Base-by-base conservation (phyloP, 345 rosid genomes). In the Cochlearia excelsa region DNA sequence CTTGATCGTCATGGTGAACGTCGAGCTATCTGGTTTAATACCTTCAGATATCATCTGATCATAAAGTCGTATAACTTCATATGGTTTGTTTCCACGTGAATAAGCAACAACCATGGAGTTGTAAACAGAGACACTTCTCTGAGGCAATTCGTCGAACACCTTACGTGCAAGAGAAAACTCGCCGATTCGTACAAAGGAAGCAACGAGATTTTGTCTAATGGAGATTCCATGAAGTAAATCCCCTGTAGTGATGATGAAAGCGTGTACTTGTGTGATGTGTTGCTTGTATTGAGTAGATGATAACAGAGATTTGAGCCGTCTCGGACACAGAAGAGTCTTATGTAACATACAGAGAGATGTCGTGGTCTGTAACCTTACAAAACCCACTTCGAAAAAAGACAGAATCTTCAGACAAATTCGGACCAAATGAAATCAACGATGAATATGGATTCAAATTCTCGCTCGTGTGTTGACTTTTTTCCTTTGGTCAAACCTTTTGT, bases 1-100 rank as follows among this genome's bases (percentile, higher is more conserved):
- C 71, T 86, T 86, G 44, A 89, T 67, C 2, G 84, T 74, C 8
- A 86, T 43, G 2, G 97, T 84, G 54, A 84, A 84, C 34, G 77
- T 86, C 1, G 95, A 81, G 82, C 91, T 89, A 68, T 86, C 91
- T 11, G 95, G 89, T 61, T 46, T 76, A 43, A 69, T 58, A 40
- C 75, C 74, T 63, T 80, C 89, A 31, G 31, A 0, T 26, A 79
- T 44, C 89, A 89, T 89, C 68, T 68, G 66, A 53, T 64, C 69
- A 67, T 81, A 84, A 33, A 84, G 73, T 6, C 68, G 30, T 37
- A 89, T 26, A 61, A 84, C 87, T 66, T 77, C 81, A 4, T 30
- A 10, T 23, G 85, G 76, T 26, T 9, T 54, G 50, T 46, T 60
- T 7, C 67, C 66, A 42, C 81, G 82, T 52, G 91, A 82, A 76